phyloP scores from a whole-genome alignment of 371 early-diverging fungal species.

The Syncephalastrum contaminatum region DNA sequence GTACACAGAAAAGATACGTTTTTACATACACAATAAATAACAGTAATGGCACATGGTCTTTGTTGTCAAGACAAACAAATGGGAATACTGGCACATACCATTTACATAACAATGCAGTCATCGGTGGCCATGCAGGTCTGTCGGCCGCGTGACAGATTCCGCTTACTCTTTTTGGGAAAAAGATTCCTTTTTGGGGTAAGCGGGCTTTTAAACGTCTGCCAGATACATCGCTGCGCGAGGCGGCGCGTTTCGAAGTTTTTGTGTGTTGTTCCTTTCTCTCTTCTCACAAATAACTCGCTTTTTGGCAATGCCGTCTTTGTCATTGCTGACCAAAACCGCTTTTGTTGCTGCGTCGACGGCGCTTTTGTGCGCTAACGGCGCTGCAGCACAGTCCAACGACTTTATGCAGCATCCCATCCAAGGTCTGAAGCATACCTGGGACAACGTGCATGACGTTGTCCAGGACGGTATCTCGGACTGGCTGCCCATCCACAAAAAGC shows the following conservation, averaged over 20 bases:
- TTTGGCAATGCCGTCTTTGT: slow-evolving; percentile 22
- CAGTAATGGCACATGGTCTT: no score
- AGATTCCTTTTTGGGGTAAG: no score
- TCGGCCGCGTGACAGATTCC: no score
- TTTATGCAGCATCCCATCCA: slow-evolving; percentile 29
- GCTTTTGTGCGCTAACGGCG: slow-evolving; percentile 15
- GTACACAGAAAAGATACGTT: no score
- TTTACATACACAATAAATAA: no score
- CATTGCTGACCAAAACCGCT: slow-evolving; percentile 25
- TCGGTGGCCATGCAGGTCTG: no score
- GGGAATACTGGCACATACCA: no score
- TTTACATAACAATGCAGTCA: no score
- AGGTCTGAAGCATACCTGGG: slow-evolving; percentile 26
- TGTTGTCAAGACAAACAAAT: no score
- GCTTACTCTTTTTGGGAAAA: no score
- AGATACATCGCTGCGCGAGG: no score
- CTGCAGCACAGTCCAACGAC: slow-evolving; percentile 4
- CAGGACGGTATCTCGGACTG: slow-evolving; percentile 14
- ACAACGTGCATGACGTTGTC: slow-evolving; percentile 25
- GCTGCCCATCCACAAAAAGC: neutral
- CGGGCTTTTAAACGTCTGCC: no score
- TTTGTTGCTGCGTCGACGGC: slow-evolving; percentile 15
- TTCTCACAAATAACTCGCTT: neutral
- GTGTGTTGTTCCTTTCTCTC: slow-evolving; percentile 1
- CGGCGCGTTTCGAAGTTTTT: neutral